Base-by-base conservation (phyloP, 2,329 filamentous ascomycete genomes). In the Fusarium sarcochroum region DNA sequence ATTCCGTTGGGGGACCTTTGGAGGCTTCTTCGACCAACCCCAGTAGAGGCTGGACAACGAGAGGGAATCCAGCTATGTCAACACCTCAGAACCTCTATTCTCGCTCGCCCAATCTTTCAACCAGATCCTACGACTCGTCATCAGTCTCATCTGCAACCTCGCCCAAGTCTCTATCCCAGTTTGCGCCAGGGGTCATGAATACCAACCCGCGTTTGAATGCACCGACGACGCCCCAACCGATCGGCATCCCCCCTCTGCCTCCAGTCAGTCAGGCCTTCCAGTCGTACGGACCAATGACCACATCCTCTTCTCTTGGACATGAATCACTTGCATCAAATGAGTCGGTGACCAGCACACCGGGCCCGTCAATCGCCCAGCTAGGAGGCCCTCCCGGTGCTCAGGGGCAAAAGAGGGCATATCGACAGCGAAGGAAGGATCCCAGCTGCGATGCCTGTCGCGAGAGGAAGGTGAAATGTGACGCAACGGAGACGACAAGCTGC, bases 401-500 rank as follows among this genome's bases (percentile, higher is more conserved):
- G 71, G 88, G 91, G 32, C 93, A 97, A 79, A 98, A 98, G 80
- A 86, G 96, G 76, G 95, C 96, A 4, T 99, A 98, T 82, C 90
- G 96, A 23, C 96, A 99, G 79, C 86, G 96, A 70, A 88, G 96
- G 72, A 99, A 99, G 77, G 96, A 99, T 75, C 96, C 96, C 2
- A 98, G 94, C 76, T 99, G 96, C 79, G 96, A 99, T 83, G 96
- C 96, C 50, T 99, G 96, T 78, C 89, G 96, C 63, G 96, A 99
- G 75, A 83, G 90, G 69, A 92, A 92, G 80, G 90, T 92, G 76
- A 92, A 92, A 86, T 99, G 96, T 79, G 96, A 99, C 83, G 96
- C 96, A 32, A 98, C 96, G 17, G 96, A 98, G 78, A 97, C 93
- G 18, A 91, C 93, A 13, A 97, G 95, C 80, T 99, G 96, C 79